These are phyloP conservation scores for Tolypocladium tropicale DNA, from an alignment of 2,329 filamentous ascomycete species.

Conservation along the genomic window DNA sequence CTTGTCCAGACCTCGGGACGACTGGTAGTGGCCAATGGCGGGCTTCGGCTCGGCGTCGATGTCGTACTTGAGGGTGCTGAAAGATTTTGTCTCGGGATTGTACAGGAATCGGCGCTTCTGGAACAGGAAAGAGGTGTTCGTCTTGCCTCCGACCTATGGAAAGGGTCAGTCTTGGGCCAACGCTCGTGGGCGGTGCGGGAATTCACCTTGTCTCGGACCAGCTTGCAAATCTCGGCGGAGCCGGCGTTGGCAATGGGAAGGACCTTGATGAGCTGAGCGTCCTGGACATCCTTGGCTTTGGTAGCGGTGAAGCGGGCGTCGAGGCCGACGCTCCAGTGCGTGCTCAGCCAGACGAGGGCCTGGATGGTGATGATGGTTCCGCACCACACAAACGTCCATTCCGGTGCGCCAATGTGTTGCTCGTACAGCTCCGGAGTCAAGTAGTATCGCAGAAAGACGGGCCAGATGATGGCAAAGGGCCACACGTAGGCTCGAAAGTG, in stretches of 20 bases:
- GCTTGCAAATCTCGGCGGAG: conserved; percentile 72
- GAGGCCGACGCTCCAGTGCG: conserved; percentile 92
- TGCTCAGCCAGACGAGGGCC: conserved; percentile 85
- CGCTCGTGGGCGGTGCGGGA: not conserved
- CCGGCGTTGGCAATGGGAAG: conserved; percentile 85
- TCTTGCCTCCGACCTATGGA: conserved; percentile 57
- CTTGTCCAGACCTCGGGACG: conserved; percentile 62
- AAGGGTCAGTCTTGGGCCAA: not conserved
- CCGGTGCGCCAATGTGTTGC: conserved; percentile 80
- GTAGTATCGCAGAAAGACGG: conserved; percentile 81
- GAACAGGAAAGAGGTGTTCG: conserved; percentile 82
- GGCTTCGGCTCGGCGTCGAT: conserved; percentile 84
- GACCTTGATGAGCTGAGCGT: conserved; percentile 84
- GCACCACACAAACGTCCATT: conserved; percentile 97
- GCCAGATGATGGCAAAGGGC: conserved; percentile 90
- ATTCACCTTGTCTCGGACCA: conserved; percentile 62
- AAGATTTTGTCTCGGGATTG: conserved; percentile 58
- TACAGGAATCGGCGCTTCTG: conserved; percentile 97
- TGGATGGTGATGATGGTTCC: conserved; percentile 82
- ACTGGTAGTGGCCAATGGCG: conserved; percentile 65
- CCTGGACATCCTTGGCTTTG: conserved; percentile 56
- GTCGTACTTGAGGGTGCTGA: conserved; percentile 70
- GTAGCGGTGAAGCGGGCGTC: conserved; percentile 72
- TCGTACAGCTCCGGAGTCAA: conserved; percentile 77
- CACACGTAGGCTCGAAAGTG: conserved; percentile 82